Evolutionary conservation across 345 rosid species (phyloP).

Genomic region (Euphorbia peplus): DNA sequence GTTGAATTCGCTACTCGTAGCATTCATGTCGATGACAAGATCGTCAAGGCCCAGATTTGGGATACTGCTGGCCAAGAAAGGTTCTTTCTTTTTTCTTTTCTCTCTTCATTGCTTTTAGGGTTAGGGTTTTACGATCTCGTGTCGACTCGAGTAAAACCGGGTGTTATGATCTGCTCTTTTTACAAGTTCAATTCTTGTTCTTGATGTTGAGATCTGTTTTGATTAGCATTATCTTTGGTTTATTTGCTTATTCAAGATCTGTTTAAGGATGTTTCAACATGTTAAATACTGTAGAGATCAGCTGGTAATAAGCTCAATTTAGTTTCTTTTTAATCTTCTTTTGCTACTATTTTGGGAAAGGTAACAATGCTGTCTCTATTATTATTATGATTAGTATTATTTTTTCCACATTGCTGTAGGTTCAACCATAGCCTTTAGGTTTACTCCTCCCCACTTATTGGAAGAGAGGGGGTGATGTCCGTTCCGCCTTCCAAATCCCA

Average conservation of each 20-base stretch:
- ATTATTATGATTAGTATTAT: too few species aligned
- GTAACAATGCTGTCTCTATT: not conserved
- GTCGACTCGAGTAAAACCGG: too few species aligned
- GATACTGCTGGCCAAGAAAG: constrained; percentile 88
- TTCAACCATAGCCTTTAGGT: not conserved
- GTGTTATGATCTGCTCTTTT: not conserved
- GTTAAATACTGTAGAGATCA: not conserved
- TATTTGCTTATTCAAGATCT: not conserved
- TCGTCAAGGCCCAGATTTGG: constrained; percentile 90
- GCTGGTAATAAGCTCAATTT: not conserved
- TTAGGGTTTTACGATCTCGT: too few species aligned
- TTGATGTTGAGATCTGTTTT: not conserved
- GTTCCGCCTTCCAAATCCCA: too few species aligned
- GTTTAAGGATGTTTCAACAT: not conserved
- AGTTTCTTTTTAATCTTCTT: not conserved
- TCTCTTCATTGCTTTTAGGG: not conserved
- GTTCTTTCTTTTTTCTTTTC: constrained; percentile 9
- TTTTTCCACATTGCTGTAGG: not conserved
- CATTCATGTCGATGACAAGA: constrained; percentile 66
- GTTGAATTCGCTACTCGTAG: constrained; percentile 86
- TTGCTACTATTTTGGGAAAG: not conserved
- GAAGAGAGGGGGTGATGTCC: too few species aligned
- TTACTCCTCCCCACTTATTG: not conserved
- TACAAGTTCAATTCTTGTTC: not conserved
- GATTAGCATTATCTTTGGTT: not conserved